Evolutionary conservation across 169 alveolate species (phyloP).

Genomic region (Eimeria maxima): DNA sequence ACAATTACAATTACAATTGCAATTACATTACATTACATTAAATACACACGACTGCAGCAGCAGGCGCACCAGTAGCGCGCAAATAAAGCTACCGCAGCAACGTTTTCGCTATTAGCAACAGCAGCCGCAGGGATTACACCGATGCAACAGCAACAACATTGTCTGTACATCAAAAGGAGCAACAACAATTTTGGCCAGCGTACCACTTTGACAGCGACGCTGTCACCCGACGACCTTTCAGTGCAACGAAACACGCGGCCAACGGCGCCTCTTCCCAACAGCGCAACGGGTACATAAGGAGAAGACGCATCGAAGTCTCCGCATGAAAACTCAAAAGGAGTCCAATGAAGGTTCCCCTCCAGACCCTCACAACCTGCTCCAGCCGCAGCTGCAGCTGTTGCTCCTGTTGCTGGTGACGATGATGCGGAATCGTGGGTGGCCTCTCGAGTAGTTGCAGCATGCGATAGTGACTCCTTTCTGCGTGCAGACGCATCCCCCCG

Average conservation of each 20-base stretch:
- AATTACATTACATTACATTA: no score
- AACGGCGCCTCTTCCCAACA: conserved; percentile 69
- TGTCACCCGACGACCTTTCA: conserved; percentile 32
- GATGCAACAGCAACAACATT: background rate
- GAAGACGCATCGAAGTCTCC: conserved; percentile 44
- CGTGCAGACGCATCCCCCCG: background rate
- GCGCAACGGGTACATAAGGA: conserved; percentile 65
- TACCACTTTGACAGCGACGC: conserved; percentile 74
- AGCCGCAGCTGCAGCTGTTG: background rate
- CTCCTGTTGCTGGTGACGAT: background rate
- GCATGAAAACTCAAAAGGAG: background rate
- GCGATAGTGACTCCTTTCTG: background rate
- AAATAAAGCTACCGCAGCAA: background rate
- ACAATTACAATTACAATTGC: no score
- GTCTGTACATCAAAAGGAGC: background rate
- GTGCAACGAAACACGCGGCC: conserved; percentile 71
- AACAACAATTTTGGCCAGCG: background rate
- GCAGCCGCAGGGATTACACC: background rate
- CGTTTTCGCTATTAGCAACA: background rate
- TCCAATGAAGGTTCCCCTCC: no score
- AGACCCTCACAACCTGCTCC: background rate
- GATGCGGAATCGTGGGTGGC: background rate
- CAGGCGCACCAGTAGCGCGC: background rate
- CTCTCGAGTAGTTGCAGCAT: background rate
- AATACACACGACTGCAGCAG: background rate